Base-by-base conservation (phyloP, 495 filamentous ascomycete species). In the Xylona heveae region DNA sequence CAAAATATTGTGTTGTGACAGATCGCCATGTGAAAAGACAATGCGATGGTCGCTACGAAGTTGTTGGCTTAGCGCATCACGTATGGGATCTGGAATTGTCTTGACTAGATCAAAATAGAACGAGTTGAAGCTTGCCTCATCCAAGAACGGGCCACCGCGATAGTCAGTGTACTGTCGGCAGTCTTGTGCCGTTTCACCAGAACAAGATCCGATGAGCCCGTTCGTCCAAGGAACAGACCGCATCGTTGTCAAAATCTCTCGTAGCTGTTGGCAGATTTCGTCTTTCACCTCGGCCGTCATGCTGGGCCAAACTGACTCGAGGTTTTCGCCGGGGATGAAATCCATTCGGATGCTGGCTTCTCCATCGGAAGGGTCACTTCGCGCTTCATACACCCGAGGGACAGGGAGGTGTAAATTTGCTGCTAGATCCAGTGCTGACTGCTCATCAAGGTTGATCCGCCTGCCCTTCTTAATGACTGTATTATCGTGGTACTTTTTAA, bases 11-110 rank as follows among this genome's bases (percentile, higher is more conserved):
- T 15, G 25, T 14, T 23, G 34, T 19, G 28, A 32, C 2, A 43
- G 26, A 24, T 45, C 42, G n/a, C 37, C 29, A 27, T 43, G 42
- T 6, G 33, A 35, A 37, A 42, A 38, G 16, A 42, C 36, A 14
- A 43, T 40, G 24, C 30, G 23, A 35, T 39, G 18, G 30, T 29
- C 3, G 33, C 23, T 3, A 35, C 24, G 28, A 35, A 35, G 24
- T 22, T 28, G 28, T 38, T 30, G 22, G 19, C 35, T n/a, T n/a
- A n/a, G n/a, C n/a, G n/a, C n/a, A 4, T 33, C 4, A 6, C 17
- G 7, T 33, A 23, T 30, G 31, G 13, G 8, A 25, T 25, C 9
- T 19, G 31, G 6, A 6, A 21, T 13, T 12, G 20, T 7, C 5
- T 33, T 19, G 6, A 6, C 21, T 20, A 33, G 13, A 5, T 3